phyloP scores from a whole-genome alignment of 371 early-diverging fungal species.

The Haplosporangium sp. region DNA sequence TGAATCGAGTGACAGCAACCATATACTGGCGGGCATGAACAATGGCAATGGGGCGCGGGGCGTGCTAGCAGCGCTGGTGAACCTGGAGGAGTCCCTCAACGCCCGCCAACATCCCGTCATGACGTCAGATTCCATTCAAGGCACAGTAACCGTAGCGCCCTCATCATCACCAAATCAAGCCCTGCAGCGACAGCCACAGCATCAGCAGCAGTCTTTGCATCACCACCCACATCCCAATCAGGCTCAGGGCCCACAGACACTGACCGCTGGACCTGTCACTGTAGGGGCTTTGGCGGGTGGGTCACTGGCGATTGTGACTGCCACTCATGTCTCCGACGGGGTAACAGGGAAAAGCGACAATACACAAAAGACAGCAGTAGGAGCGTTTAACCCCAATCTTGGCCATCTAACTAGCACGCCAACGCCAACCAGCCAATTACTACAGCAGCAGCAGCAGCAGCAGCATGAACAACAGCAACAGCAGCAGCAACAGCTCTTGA shows the following conservation, averaged over 20 bases:
- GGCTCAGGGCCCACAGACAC: neutral
- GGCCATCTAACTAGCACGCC: constrained; percentile 16
- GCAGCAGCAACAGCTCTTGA: constrained; percentile 13
- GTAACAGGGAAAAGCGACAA: constrained; percentile 6
- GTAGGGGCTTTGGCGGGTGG: neutral
- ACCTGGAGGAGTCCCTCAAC: constrained; percentile 17
- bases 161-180: constrained; percentile 5
- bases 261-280: neutral
- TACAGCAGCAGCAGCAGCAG: constrained; percentile 44
- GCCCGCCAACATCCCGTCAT: constrained; percentile 23
- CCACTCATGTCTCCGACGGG: constrained; percentile 16
- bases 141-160: constrained; percentile 10
- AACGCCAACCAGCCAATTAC: constrained; percentile 29
- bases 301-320: neutral
- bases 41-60: constrained; percentile 20
- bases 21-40: constrained; percentile 40
- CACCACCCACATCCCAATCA: constrained; percentile 17
- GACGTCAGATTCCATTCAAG: constrained; percentile 36
- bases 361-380: constrained; percentile 7
- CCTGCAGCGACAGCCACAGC: constrained; percentile 23
- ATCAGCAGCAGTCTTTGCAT: constrained; percentile 14
- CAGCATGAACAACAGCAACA: constrained; percentile 21
- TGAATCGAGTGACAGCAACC: constrained; percentile 38
- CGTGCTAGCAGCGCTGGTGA: constrained; percentile 25
- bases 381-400: constrained; percentile 12